Percentiles rank a stretch among this genome's conserved stretches.
phyloP scores from a whole-genome alignment of 345 rosid species.

The Acer campestre region DNA sequence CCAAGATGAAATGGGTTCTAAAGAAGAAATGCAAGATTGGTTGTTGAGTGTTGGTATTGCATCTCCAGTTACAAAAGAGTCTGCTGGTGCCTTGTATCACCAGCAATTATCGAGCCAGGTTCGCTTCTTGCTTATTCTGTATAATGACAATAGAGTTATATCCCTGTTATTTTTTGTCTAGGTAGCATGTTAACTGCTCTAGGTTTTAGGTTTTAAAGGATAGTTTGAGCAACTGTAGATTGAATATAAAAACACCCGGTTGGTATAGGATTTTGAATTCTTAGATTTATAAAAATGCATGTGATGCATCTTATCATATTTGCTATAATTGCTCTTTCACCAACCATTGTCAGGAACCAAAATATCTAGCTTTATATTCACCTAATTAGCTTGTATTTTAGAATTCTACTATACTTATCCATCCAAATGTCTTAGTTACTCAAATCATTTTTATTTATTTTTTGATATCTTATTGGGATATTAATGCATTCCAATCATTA shows the following conservation, averaged over 20 bases:
- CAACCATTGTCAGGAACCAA: not conserved
- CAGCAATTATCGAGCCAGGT: conserved; percentile 97
- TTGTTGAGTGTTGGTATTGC: conserved; percentile 94
- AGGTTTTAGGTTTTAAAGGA: conserved; percentile 2
- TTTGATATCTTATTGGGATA: not conserved
- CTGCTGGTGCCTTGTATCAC: conserved; percentile 94
- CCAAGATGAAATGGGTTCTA: conserved; percentile 90
- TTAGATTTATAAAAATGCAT: not conserved
- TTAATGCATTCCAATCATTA: not conserved
- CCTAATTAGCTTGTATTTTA: not conserved
- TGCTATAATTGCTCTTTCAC: not conserved
- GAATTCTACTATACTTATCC: not conserved
- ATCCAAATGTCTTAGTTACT: not conserved
- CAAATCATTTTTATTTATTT: not conserved
- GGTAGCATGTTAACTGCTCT: not conserved
- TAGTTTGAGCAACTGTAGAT: not conserved
- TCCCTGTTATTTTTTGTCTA: conserved; percentile 9
- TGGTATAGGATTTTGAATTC: not conserved
- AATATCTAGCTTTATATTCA: not conserved
- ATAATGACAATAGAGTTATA: conserved; percentile 14
- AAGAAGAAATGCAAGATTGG: conserved; percentile 96
- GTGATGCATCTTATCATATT: not conserved
- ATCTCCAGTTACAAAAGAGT: conserved; percentile 93
- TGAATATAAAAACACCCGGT: no score
- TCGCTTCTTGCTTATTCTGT: conserved; percentile 22